Evolutionary conservation across 805 yeast genomes (phyloP).

Genomic region (Candida nemodendra): DNA sequence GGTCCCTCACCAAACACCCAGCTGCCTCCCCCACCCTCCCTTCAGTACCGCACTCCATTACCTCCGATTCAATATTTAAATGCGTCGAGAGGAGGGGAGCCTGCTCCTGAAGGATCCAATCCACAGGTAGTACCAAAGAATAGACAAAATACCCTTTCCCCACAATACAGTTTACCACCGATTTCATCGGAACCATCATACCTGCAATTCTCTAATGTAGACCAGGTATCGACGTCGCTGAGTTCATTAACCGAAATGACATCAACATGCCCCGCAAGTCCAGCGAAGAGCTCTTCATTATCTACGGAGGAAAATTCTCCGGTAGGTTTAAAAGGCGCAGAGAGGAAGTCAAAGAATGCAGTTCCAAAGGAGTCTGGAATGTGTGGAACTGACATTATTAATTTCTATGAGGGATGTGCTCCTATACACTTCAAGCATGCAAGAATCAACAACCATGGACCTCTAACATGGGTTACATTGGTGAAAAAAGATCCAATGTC

Average conservation of each 20-base stretch:
- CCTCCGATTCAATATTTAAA: slow-evolving; percentile 25
- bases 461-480: slow-evolving; percentile 48
- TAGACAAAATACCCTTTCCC: not conserved
- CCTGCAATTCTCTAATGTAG: not conserved
- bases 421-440: slow-evolving; percentile 43
- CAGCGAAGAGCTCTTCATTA: too few species aligned
- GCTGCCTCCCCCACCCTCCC: slow-evolving; percentile 11
- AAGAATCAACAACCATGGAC: slow-evolving; percentile 48
- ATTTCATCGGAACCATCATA: not conserved
- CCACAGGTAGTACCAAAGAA: not conserved
- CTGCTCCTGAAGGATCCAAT: not conserved
- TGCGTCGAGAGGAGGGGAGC: not conserved
- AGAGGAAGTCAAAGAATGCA: not conserved
- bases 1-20: slow-evolving; percentile 2
- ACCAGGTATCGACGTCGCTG: not conserved
- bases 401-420: slow-evolving; percentile 41
- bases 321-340: not conserved
- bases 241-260: not conserved
- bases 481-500: slow-evolving; percentile 46
- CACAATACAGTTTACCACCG: not conserved
- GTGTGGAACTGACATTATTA: slow-evolving; percentile 36
- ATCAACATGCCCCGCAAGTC: too few species aligned
- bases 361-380: slow-evolving; percentile 14
- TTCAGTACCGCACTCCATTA: slow-evolving; percentile 13
- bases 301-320: not conserved